A percentile compares a stretch with the other conserved stretches of the same genome.
Evolutionary conservation across 305 asterid genomes (phyloP).

Genomic region (Ajuga reptans): DNA sequence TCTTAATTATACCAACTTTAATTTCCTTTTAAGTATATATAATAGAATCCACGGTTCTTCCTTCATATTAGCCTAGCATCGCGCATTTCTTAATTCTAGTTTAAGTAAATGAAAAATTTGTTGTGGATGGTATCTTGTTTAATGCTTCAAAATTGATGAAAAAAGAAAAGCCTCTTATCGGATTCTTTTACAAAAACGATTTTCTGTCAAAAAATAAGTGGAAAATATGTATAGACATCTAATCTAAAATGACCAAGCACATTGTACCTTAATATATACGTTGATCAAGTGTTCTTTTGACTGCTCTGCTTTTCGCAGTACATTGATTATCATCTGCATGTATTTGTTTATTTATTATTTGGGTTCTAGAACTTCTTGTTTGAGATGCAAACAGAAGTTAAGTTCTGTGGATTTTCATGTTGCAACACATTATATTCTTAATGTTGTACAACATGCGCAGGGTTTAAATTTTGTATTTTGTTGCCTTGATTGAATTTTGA

Average conservation of each 20-base stretch:
- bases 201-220: neutral
- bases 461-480: conserved; percentile 11
- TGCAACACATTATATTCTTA: neutral
- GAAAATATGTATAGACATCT: neutral
- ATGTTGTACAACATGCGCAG: neutral
- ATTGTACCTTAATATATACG: neutral
- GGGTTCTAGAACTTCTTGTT: neutral
- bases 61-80: neutral
- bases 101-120: conserved; percentile 9
- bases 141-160: too few species aligned
- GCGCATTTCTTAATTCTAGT: neutral
- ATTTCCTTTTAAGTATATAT: too few species aligned
- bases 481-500: neutral
- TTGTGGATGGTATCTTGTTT: conserved; percentile 18
- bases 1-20: neutral
- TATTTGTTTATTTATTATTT: neutral
- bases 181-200: conserved; percentile 3
- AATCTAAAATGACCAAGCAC: conserved; percentile 4
- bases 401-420: neutral
- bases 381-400: conserved; percentile 10
- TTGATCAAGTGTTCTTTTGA: conserved; percentile 1
- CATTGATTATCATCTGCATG: neutral
- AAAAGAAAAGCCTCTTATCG: too few species aligned
- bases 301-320: neutral
- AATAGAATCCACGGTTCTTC: neutral